A percentile compares a stretch with the other conserved stretches of the same genome.
Evolutionary conservation across 495 filamentous ascomycete species (phyloP).

Genomic region (Tirmania nivea): DNA sequence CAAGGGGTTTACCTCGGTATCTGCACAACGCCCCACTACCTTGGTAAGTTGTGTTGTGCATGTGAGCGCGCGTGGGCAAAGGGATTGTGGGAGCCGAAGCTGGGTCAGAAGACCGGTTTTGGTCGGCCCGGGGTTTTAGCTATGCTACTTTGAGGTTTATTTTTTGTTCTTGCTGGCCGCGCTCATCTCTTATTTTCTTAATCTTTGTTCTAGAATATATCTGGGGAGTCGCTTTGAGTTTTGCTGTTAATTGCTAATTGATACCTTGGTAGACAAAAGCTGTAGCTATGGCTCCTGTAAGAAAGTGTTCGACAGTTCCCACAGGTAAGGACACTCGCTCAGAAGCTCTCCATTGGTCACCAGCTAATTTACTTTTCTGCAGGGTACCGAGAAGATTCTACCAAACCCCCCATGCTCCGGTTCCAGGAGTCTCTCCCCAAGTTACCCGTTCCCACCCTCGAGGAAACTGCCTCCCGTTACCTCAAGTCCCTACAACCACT

Average conservation of each 20-base stretch:
- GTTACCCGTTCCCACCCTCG: conserved; percentile 76
- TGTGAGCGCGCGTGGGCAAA: neutral
- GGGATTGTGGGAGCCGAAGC: neutral
- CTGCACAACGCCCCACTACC: neutral
- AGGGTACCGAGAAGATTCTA: conserved; percentile 84
- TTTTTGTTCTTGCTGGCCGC: too few relatives aligned
- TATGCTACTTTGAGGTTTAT: neutral
- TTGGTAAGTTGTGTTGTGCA: neutral
- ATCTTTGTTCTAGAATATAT: too few relatives aligned
- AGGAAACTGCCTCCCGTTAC: conserved; percentile 82
- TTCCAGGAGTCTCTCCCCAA: conserved; percentile 89
- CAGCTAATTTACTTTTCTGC: neutral
- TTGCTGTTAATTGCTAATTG: neutral
- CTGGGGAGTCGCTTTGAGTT: neutral
- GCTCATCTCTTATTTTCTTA: too few relatives aligned
- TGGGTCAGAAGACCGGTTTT: neutral
- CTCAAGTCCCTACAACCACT: conserved; percentile 72
- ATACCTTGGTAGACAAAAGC: neutral
- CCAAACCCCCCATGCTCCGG: conserved; percentile 80
- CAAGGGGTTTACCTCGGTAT: neutral
- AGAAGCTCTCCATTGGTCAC: neutral
- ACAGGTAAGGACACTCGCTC: neutral
- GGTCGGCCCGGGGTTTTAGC: neutral
- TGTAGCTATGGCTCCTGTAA: neutral
- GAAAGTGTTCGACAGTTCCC: neutral